A percentile compares a stretch with the other conserved stretches of the same genome.
Conservation (phyloP, 1,284 basidiomycete genomes). For the Trichosporon asahii region DNA sequence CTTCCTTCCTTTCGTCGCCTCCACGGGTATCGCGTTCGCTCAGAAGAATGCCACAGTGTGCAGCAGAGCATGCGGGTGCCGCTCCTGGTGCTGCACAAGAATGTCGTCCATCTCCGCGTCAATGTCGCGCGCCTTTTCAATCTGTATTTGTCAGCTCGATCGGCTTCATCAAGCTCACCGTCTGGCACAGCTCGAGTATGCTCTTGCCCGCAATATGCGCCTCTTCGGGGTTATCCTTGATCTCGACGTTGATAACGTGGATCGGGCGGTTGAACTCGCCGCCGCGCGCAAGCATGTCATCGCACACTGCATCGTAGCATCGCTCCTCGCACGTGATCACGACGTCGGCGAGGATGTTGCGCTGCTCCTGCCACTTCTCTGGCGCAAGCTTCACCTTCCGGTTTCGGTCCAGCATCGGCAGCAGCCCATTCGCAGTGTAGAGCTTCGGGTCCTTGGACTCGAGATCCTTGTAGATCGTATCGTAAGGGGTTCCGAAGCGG, state of each 20-base stretch:
- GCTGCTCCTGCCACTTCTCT: constrained; percentile 93
- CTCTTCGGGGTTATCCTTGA: constrained; percentile 99
- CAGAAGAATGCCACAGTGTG: constrained; percentile 88
- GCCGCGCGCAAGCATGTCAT: constrained; percentile 83
- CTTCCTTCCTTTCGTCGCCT: neutral
- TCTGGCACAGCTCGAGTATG: constrained; percentile 85
- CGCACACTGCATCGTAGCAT: constrained; percentile 97
- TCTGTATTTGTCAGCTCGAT: constrained; percentile 55
- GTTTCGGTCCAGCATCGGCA: constrained; percentile 97
- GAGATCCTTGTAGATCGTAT: constrained; percentile 92
- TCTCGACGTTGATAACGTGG: constrained; percentile 97
- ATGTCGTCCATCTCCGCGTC: constrained; percentile 89
- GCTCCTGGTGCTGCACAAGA: constrained; percentile 75
- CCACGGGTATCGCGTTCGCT: neutral
- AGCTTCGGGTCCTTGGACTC: constrained; percentile 76
- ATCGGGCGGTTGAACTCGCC: constrained; percentile 91
- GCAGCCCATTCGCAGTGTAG: constrained; percentile 94
- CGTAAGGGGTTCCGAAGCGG: constrained; percentile 96
- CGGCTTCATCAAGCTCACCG: constrained; percentile 60
- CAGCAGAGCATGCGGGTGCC: constrained; percentile 85
- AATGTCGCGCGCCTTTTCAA: constrained; percentile 78
- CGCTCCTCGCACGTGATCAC: constrained; percentile 99
- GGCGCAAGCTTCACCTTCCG: constrained; percentile 86
- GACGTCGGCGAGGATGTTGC: constrained; percentile 73
- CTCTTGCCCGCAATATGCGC: constrained; percentile 92